These are phyloP conservation scores for Massarina eburnea DNA, from an alignment of 2,329 filamentous ascomycete genomes.

Conservation along the genomic window DNA sequence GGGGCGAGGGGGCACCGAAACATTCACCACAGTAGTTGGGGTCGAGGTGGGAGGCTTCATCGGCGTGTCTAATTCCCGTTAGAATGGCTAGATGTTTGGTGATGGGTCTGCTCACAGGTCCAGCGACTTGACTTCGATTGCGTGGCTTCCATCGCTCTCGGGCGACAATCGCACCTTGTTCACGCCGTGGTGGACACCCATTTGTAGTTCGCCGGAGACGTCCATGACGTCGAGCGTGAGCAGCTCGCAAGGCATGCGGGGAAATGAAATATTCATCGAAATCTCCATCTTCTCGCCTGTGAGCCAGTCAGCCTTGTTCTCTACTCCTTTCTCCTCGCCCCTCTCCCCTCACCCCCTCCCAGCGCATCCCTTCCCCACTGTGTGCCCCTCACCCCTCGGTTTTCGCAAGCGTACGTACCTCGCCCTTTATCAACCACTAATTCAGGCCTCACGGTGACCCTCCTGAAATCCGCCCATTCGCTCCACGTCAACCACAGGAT, in stretches of 20 bases:
- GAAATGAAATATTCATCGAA: conserved; percentile 95
- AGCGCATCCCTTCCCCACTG: background rate
- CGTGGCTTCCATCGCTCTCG: conserved; percentile 69
- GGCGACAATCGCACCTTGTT: conserved; percentile 83
- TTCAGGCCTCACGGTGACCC: conserved; percentile 84
- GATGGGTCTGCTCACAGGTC: conserved; percentile 36
- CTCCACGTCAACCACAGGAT: conserved; percentile 89
- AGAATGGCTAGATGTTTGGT: conserved; percentile 4
- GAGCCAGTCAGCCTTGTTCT: conserved; percentile 6
- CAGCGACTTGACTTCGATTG: conserved; percentile 40
- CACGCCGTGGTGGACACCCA: conserved; percentile 88
- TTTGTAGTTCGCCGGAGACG: conserved; percentile 94
- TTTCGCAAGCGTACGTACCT: conserved; percentile 59
- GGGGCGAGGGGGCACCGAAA: conserved; percentile 78
- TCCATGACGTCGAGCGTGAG: conserved; percentile 99
- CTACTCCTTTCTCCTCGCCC: background rate
- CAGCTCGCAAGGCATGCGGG: conserved; percentile 89
- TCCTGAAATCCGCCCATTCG: conserved; percentile 93
- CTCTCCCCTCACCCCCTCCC: background rate
- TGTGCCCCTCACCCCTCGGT: background rate
- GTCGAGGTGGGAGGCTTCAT: conserved; percentile 76
- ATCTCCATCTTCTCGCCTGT: conserved; percentile 98
- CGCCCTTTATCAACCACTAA: conserved; percentile 94
- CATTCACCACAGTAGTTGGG: conserved; percentile 92
- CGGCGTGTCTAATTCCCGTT: conserved; percentile 57